Evolutionary conservation across 805 yeast genomes (phyloP), one percentile per base, ranked within the genome.

Genomic region (Pichia cephalocereana): DNA sequence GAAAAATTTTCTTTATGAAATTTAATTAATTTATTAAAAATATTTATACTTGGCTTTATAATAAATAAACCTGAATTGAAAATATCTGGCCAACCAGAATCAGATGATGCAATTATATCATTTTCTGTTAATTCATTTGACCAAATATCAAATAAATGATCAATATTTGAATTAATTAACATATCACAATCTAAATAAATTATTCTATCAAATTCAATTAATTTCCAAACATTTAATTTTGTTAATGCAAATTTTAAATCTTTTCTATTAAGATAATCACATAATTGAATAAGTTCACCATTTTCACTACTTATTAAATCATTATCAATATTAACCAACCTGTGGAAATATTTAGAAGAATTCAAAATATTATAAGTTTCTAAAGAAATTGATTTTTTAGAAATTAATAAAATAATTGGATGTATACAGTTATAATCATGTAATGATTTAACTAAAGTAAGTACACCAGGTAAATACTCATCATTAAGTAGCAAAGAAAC

Each of bases 41-140:
- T 72, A 0, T 54, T 51, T 1, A 52, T 38, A 54, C 70, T 68
- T 4, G 95, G 95, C 36, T 71, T 70, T 28, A 80, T 61, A 4
- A 80, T 69, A 58, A 87, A 70, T 19, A 87, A 77, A 5, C 96
- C 96, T 32, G 89, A 77, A 64, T 88, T 87, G 70, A 88, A 88
- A 57, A 83, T 74, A 67, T 88, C 96, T 0, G 96, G 96, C 86
- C 95, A 88, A 14, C 96, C 95, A n/a, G 79, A 71, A 66, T 88
- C 96, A 0, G 95, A 85, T 15, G 82, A 70, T 0, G 93, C 90
- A 38, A 69, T 53, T 4, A 76, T 63, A 10, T 57, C 63, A 56
- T 46, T 41, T n/a, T 30, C 34, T 8, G 38, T 53, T 42, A 44
- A 51, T 40, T 14, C 57, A 53, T 39, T 26, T 10, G 4, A 3